Base-by-base conservation (phyloP, 1,139 yeast species). In the Pichia sp. region DNA sequence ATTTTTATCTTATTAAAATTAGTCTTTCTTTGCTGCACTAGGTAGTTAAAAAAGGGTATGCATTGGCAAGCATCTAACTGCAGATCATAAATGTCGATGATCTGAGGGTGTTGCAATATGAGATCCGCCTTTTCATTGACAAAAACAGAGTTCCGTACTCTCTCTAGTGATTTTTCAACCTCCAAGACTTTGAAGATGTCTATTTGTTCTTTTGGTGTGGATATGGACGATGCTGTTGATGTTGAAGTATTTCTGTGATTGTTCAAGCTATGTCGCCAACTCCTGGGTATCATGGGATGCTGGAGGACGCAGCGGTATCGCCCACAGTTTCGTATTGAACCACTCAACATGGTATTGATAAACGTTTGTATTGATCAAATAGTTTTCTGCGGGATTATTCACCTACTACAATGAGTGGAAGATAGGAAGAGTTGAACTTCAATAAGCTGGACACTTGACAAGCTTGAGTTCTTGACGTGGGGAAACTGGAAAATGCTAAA, bases 61-160 rank as follows among this genome's bases (percentile, higher is more conserved):
- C 15, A 26, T 9, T 42, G 20, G 5, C 17, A n/a, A n/a, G 20
- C 16, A 6, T 27, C 13, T 12, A 44, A 25, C 14, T 40, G 29
- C 13, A 44, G 12, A 31, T 44, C 45, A n/a, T 23, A 25, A 13
- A 43, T 25, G 12, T 29, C 31, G 7, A 37, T 4, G 2, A 13
- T 17, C 6, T 25, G 11, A 12, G 3, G 2, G 20, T 43, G 11
- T 14, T 32, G 13, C 3, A 41, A 10, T 12, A 43, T 18, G 18
- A 39, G 34, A 3, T 25, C 11, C 4, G 37, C 15, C 22, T 41
- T 43, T 3, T 17, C 16, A 5, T 11, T 25, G 10, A 25, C 9
- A 14, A 25, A 25, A 2, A 14, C 12, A 25, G 16, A 8, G n/a
- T 10, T 23, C 15, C 14, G 14, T n/a, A n/a, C 14, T 23, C 8